phyloP scores from a whole-genome alignment of 2,329 filamentous ascomycete genomes.

The Microdochium trichocladiopsis region DNA sequence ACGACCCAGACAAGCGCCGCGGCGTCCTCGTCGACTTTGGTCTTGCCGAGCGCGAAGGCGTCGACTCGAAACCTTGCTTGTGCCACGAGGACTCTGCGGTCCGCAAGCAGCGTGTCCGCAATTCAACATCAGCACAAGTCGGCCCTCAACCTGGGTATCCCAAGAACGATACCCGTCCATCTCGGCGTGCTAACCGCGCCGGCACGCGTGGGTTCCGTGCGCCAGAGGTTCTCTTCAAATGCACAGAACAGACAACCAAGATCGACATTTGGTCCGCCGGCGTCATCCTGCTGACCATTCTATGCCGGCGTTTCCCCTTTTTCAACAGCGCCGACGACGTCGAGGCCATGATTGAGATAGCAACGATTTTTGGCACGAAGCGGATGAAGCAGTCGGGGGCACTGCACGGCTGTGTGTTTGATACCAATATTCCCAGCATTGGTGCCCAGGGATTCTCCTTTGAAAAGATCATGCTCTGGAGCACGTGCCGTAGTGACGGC shows the following conservation, averaged over 20 bases:
- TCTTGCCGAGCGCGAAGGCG: constrained; percentile 79
- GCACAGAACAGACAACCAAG: constrained; percentile 85
- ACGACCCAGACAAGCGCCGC: constrained; percentile 70
- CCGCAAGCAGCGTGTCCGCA: constrained; percentile 52
- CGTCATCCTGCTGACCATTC: constrained; percentile 92
- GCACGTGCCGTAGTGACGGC: constrained; percentile 67
- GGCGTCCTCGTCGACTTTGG: constrained; percentile 98
- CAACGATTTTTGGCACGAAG: constrained; percentile 82
- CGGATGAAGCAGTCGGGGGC: constrained; percentile 79
- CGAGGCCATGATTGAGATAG: constrained; percentile 95
- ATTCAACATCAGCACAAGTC: constrained; percentile 43
- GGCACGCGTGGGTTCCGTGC: constrained; percentile 94
- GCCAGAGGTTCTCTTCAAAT: constrained; percentile 94
- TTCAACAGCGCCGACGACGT: constrained; percentile 99
- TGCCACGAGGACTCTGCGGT: constrained; percentile 62
- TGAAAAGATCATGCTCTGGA: constrained; percentile 94
- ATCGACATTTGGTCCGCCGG: constrained; percentile 97
- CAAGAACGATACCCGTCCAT: constrained; percentile 81
- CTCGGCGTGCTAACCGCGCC: constrained; percentile 85
- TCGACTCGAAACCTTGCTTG: constrained; percentile 72
- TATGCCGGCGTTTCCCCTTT: constrained; percentile 90
- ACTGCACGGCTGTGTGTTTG: constrained; percentile 84
- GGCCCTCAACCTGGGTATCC: constrained; percentile 64
- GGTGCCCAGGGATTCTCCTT: constrained; percentile 78
- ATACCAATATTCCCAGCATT: constrained; percentile 88